These are phyloP conservation scores for Phyllosticta ampelicida DNA, from an alignment of 2,329 filamentous ascomycete species.

Conservation along the genomic window DNA sequence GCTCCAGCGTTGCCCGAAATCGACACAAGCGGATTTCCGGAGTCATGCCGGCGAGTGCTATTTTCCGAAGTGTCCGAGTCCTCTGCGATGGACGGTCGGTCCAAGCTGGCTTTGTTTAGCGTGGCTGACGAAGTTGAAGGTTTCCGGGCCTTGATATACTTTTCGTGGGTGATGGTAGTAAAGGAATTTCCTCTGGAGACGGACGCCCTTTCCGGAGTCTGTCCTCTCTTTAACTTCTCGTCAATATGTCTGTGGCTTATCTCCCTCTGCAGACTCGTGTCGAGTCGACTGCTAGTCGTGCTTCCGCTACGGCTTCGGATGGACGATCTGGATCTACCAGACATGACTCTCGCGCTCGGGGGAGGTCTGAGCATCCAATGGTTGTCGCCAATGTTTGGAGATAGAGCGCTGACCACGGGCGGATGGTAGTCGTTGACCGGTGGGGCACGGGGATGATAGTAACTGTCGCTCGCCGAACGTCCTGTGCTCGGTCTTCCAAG, in stretches of 20 bases:
- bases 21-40: conserved; percentile 12
- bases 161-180: conserved; percentile 15
- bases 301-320: conserved; percentile 49
- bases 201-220: conserved; percentile 25
- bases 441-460: conserved; percentile 41
- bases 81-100: conserved; percentile 17
- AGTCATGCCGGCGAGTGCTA: conserved; percentile 13
- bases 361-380: conserved; percentile 91
- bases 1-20: conserved; percentile 9
- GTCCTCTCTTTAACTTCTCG: conserved; percentile 24
- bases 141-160: conserved; percentile 20
- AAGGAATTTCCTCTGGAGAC: conserved; percentile 28
- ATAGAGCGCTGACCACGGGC: conserved; percentile 68
- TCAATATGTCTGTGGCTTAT: conserved; percentile 28
- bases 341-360: conserved; percentile 83
- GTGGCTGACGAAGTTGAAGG: conserved; percentile 16
- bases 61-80: conserved; percentile 19
- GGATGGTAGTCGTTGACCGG: conserved; percentile 81
- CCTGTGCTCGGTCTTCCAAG: conserved; percentile 19
- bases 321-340: conserved; percentile 56
- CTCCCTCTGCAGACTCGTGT: conserved; percentile 27
- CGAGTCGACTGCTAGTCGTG: conserved; percentile 30
- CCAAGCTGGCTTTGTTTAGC: conserved; percentile 18
- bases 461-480: conserved; percentile 21
- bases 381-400: conserved; percentile 57